Base-by-base conservation (phyloP, 2,329 filamentous ascomycete genomes). In the Hymenoscyphus fructigenus region DNA sequence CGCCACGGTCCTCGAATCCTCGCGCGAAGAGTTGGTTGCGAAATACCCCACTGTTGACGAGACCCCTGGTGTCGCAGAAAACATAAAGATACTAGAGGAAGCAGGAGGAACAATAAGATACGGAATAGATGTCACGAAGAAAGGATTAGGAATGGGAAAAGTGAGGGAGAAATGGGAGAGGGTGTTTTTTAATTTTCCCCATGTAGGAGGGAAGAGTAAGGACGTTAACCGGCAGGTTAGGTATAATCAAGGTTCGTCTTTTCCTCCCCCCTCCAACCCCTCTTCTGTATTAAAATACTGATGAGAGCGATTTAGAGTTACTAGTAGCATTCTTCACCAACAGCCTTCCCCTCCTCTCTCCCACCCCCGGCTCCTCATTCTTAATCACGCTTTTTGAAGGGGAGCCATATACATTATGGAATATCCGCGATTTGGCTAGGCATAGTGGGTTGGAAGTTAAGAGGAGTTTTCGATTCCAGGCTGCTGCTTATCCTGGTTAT, bases 141-240 rank as follows among this genome's bases (percentile, higher is more conserved):
- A 62, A 60, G 59, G 59, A 38, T 41, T 47, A 44, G 60, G 38
- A 77, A 76, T 53, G 63, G 65, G 38, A 64, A 68, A 62, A 28
- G n/a, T 20, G 23, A 71, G 64, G 72, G 78, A 78, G 3, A 77
- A 81, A 3, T 93, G 90, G 83, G 88, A 96, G 76, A 85, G 87
- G 64, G 89, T 98, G 67, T 83, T 94, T 70, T 99, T 98, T 86
- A 97, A 97, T 82, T 99, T 99, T 78, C 95, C 95, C 41, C 95
- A 99, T 80, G 91, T 96, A 3, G 95, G 95, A 68, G 95, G 95
- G 57, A 89, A 96, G 73, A 91, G 87, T 69, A 98, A 90, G 71
- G 93, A 98, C 79, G 90, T 97, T 63, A 97, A 97, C 80, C 85
- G 95, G 41, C 95, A 99, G 79, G 93, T 97, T 15, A 88, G 95